Evolutionary conservation across 1,284 basidiomycete species (phyloP), one percentile per base, ranked within the genome.

Genomic region (Melampsora larici-populina): DNA sequence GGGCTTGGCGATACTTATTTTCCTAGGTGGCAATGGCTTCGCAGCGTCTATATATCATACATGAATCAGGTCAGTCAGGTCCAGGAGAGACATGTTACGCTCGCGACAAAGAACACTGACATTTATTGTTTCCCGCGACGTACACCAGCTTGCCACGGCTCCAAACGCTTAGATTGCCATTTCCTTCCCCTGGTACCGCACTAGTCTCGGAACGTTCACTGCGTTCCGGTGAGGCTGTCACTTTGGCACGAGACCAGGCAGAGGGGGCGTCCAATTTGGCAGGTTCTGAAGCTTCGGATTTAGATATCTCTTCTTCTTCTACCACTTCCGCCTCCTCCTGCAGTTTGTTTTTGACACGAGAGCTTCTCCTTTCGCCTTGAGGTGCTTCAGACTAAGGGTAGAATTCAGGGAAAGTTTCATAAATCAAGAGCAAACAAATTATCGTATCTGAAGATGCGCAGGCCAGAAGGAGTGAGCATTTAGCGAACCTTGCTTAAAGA

Each of bases 81-180:
- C 9, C 6, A 33, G 62, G 33, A 17, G 40, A 1, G 5, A 7
- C 11, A 43, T 43, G 5, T 7, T 43, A 43, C 40, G 40, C 40
- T 36, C 36, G 11, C 26, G 21, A 26, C 13, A 43, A 21, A 69
- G 13, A 76, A 26, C 36, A 31, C n/a, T 70, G 58, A 78, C 75
- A 70, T 70, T 78, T 78, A 26, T 78, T 70, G 1, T 70, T 43
- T 36, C 75, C 75, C 3, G 75, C 60, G 46, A 78, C 75, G 40
- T 78, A 70, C 21, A 78, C 68, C 62, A 78, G 49, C 48, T 78
- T 78, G 33, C 75, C 75, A 33, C 68, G 67, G 31, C 75, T 78
- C 75, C 75, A 78, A 60, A 78, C 62, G 33, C 75, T 78, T 18
- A 78, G 51, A 36, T 78, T 70, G 3, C 33, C 67, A 49, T 48